Evolutionary conservation across 2,329 filamentous ascomycete species (phyloP), one percentile per base, ranked within the genome.

Genomic region (Exophiala sideris): DNA sequence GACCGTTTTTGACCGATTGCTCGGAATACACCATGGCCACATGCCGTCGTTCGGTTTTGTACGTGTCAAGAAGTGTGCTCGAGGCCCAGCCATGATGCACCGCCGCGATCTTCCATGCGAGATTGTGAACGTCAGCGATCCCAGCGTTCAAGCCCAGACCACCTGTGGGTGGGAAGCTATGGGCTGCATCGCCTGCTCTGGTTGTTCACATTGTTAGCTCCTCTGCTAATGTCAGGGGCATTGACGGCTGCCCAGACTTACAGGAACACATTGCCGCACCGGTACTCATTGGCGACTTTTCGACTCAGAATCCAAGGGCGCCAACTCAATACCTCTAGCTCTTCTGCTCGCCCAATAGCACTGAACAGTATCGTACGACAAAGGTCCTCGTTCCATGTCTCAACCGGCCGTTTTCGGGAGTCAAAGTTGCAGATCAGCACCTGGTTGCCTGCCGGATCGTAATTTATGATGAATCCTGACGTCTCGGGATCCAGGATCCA

Each of bases 71-170:
- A 0, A 74, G 58, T 8, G 32, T 35, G 40, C 65, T 3, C 14
- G 54, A 33, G 42, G 53, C 56, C 51, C 60, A 48, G 54, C 71
- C 67, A 18, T 71, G 65, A 20, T 70, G 68, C 1, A 73, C 68
- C 0, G 67, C 67, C 4, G 69, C 69, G 5, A 75, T 65, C 59
- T 82, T 82, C 79, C 79, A 83, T 21, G 74, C 75, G 0, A 82
- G 68, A 52, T 82, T 81, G 21, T 77, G 69, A 1, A 77, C 74
- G 50, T 82, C 79, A 18, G 78, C 75, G 18, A 83, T 72, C 0
- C 79, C 79, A 0, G 77, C 77, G 61, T 83, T 82, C 77, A 83
- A 79, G 1, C 81, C 81, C 61, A 82, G 79, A 0, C 78, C 81
- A 1, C 79, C 81, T 0, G 76, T 74, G 0, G 78, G 78, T 36